Percentiles rank a stretch among this genome's conserved stretches.
phyloP scores from a whole-genome alignment of 495 filamentous ascomycete species.

The Aspergillus indologenus region DNA sequence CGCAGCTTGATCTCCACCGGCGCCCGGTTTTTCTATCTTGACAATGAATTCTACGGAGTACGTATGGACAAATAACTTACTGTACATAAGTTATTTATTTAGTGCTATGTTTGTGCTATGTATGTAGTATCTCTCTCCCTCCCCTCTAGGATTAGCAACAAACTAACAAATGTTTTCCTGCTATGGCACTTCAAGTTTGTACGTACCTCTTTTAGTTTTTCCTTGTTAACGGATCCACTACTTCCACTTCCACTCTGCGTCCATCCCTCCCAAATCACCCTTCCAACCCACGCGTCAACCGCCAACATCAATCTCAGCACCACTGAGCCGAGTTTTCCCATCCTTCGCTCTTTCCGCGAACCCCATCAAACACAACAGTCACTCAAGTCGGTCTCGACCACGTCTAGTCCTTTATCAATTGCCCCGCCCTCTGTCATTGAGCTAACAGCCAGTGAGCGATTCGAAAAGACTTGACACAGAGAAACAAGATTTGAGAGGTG shows the following conservation, averaged over 20 bases:
- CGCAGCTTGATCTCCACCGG: constrained; percentile 1
- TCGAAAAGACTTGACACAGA: not conserved
- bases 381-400: not conserved
- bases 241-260: no score
- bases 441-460: not conserved
- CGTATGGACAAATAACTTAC: no score
- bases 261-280: not conserved
- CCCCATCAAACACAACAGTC: not conserved
- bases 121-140: constrained; percentile 1
- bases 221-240: no score
- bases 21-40: not conserved
- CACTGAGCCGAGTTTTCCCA: not conserved
- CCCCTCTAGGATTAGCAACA: not conserved
- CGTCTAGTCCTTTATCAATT: not conserved
- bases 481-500: not conserved
- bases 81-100: no score
- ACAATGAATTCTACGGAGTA: no score
- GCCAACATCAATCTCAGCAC: not conserved
- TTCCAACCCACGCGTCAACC: not conserved
- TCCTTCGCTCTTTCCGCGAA: not conserved
- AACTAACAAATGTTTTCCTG: no score
- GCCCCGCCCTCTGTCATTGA: not conserved
- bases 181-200: no score
- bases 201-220: no score
- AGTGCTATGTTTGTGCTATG: no score